phyloP scores from a whole-genome alignment of 345 rosid species.

The Crucihimalaya himalaica region DNA sequence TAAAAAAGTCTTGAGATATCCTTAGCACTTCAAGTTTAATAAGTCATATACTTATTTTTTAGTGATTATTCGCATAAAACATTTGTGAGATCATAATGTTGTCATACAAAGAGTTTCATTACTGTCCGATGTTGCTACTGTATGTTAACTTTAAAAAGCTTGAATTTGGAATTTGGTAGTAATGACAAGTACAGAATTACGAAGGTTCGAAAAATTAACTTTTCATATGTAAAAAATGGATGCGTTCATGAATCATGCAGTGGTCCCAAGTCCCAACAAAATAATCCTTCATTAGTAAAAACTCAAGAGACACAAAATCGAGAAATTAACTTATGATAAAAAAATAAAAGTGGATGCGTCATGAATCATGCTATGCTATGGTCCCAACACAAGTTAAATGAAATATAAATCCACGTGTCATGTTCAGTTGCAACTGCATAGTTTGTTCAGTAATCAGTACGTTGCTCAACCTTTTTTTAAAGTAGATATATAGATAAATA shows the following conservation, averaged over 20 bases:
- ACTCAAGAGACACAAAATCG: background rate
- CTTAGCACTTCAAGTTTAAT: conserved; percentile 10
- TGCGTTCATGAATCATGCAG: background rate
- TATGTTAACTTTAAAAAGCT: conserved; percentile 16
- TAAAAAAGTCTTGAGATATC: conserved; percentile 24
- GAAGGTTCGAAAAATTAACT: no score
- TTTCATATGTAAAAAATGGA: background rate
- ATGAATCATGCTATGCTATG: conserved; percentile 30
- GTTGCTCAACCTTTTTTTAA: conserved; percentile 14
- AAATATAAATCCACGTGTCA: conserved; percentile 11
- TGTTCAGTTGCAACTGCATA: conserved; percentile 41
- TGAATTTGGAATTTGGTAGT: conserved; percentile 16
- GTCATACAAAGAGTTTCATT: conserved; percentile 11
- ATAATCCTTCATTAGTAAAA: no score
- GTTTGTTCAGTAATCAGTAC: conserved; percentile 38
- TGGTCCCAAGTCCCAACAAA: background rate
- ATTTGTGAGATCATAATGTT: conserved; percentile 19
- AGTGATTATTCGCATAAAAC: conserved; percentile 25
- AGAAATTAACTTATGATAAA: background rate
- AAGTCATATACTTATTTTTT: background rate
- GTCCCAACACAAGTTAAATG: conserved; percentile 34
- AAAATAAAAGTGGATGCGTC: background rate
- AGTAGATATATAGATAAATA: background rate
- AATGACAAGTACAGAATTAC: no score
- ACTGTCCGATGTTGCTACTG: background rate